Conservation (phyloP, 257 asterid genomes). For the Gentiana straminea region DNA sequence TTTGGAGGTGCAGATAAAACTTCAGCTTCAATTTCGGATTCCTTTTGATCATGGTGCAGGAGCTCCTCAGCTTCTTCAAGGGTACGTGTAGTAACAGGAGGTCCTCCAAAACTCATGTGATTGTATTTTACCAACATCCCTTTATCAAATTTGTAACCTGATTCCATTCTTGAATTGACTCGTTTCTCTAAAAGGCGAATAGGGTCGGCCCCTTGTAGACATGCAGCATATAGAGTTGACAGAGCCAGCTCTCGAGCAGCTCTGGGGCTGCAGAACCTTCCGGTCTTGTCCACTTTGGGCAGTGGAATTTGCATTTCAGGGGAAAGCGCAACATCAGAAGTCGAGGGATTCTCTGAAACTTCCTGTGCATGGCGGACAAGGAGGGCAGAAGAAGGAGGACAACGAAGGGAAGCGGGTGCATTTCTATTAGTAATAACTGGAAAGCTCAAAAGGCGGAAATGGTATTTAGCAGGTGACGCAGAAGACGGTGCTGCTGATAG, state of each 20-base stretch:
- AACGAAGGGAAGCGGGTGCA: neutral
- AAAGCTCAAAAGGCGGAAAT: no score
- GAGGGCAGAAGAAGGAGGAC: slow-evolving; percentile 11
- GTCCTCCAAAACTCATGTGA: slow-evolving; percentile 95
- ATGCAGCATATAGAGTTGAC: slow-evolving; percentile 71
- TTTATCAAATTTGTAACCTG: slow-evolving; percentile 52
- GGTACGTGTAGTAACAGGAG: slow-evolving; percentile 57
- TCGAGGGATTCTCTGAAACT: slow-evolving; percentile 8
- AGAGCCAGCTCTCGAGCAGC: slow-evolving; percentile 90
- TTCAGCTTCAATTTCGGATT: slow-evolving; percentile 70
- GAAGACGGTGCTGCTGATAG: no score
- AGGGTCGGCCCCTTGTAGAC: slow-evolving; percentile 93
- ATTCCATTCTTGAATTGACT: slow-evolving; percentile 51
- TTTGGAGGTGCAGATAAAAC: slow-evolving; percentile 95
- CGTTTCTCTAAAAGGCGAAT: slow-evolving; percentile 78
- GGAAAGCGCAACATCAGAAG: slow-evolving; percentile 5
- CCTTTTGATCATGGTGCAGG: slow-evolving; percentile 38
- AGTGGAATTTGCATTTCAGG: slow-evolving; percentile 17
- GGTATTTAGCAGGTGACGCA: no score
- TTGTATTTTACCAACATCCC: slow-evolving; percentile 46
- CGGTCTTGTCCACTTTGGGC: slow-evolving; percentile 78
- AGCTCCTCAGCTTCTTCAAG: slow-evolving; percentile 67
- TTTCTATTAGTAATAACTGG: no score
- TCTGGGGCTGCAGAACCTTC: slow-evolving; percentile 84
- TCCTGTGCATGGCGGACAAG: slow-evolving; percentile 15